These are phyloP conservation scores for Russula ochroleuca DNA, from an alignment of 768 basidiomycete genomes.

Conservation along the genomic window DNA sequence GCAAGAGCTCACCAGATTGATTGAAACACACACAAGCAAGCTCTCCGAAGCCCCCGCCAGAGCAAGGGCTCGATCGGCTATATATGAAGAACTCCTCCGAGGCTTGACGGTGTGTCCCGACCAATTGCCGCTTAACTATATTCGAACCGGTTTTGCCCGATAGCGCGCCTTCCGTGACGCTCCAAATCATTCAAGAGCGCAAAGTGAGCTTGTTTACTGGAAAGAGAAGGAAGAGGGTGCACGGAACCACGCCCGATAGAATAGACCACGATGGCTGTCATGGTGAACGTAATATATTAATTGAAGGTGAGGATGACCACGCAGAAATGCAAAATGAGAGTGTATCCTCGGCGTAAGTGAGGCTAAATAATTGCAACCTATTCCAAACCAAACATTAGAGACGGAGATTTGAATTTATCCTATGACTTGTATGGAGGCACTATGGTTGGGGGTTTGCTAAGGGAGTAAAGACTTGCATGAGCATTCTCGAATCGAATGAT, in stretches of 20 bases:
- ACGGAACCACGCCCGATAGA: conserved; percentile 36
- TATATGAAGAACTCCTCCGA: conserved; percentile 75
- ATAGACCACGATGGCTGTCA: conserved; percentile 14
- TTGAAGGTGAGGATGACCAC: conserved; percentile 3
- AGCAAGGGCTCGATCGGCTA: conserved; percentile 63
- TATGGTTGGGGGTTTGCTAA: conserved; percentile 25
- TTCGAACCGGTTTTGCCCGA: conserved; percentile 14
- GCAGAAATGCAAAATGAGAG: conserved; percentile 8
- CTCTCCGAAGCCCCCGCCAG: conserved; percentile 55
- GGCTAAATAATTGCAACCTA: conserved; percentile 10
- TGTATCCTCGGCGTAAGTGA: background rate
- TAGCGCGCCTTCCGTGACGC: conserved; percentile 63
- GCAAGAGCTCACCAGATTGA: conserved; percentile 74
- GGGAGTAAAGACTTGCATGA: background rate
- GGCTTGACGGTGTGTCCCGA: conserved; percentile 60
- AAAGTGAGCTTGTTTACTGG: conserved; percentile 85
- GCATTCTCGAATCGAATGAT: too few species aligned
- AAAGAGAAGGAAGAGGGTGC: conserved; percentile 81
- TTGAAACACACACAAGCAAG: conserved; percentile 66
- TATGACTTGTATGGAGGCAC: conserved; percentile 37
- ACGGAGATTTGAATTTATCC: background rate
- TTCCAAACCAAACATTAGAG: background rate
- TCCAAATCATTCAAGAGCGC: conserved; percentile 74
- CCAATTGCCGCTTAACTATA: conserved; percentile 1
- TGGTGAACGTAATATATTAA: background rate